A percentile compares a stretch with the other conserved stretches of the same genome.
These are phyloP conservation scores for Hibiscus trionum DNA, from an alignment of 345 rosid genomes.

Conservation along the genomic window DNA sequence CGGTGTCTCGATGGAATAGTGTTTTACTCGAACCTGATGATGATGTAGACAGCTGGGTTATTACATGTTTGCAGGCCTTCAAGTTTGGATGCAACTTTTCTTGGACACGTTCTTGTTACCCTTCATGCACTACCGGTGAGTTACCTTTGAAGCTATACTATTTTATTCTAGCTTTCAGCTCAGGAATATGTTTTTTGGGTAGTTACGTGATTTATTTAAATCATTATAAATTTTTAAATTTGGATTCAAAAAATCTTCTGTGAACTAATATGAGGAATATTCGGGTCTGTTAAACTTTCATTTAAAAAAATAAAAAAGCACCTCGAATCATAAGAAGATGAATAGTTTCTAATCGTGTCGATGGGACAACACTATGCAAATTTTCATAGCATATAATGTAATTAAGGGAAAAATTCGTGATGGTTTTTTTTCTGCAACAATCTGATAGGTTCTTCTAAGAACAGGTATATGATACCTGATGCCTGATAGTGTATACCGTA, in stretches of 20 bases:
- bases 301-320: too few relatives aligned
- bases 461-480: neutral
- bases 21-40: neutral
- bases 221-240: neutral
- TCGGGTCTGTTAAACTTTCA: neutral
- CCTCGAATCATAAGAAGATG: too few relatives aligned
- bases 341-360: neutral
- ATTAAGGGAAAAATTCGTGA: neutral
- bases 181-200: neutral
- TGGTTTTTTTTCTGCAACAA: neutral
- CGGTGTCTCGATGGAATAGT: neutral
- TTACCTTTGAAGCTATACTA: constrained; percentile 8
- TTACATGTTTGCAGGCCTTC: constrained; percentile 55
- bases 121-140: constrained; percentile 89
- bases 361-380: neutral
- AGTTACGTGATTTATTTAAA: neutral
- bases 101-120: constrained; percentile 59
- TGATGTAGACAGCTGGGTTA: neutral
- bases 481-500: neutral
- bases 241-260: neutral
- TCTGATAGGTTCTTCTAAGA: neutral
- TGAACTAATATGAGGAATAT: neutral
- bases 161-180: neutral
- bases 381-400: neutral
- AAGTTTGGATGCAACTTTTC: constrained; percentile 74